Evolutionary conservation across 345 rosid species (phyloP).

Genomic region (Ceriops tagal): DNA sequence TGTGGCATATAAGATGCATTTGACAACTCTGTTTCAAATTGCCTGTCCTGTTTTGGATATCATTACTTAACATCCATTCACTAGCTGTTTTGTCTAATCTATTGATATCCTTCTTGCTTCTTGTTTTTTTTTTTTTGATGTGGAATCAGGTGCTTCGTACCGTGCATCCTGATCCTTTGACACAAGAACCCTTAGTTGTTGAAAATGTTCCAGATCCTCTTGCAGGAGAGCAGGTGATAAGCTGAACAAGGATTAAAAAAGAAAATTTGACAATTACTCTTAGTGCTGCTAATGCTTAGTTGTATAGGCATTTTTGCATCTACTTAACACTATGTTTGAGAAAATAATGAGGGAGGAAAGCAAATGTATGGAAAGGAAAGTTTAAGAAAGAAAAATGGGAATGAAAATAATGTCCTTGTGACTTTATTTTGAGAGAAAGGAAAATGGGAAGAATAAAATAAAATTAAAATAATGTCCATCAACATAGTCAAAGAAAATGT

Average conservation of each 20-base stretch:
- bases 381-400: too few species aligned
- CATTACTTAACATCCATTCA: background rate
- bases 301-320: background rate
- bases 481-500: too few species aligned
- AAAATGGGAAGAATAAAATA: too few species aligned
- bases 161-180: constrained; percentile 55
- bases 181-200: constrained; percentile 68
- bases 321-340: too few species aligned
- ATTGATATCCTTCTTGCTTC: background rate
- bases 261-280: background rate
- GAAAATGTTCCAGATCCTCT: constrained; percentile 86
- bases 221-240: constrained; percentile 82
- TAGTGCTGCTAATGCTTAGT: background rate
- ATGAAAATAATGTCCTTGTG: too few species aligned
- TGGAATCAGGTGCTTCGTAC: constrained; percentile 51
- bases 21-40: too few species aligned
- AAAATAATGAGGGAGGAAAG: too few species aligned
- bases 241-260: background rate
- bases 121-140: constrained; percentile 9
- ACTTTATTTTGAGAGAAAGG: too few species aligned
- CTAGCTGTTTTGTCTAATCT: background rate
- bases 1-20: too few species aligned
- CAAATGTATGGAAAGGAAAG: too few species aligned
- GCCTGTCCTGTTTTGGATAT: background rate
- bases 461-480: too few species aligned